A percentile compares a stretch with the other conserved stretches of the same genome.
Evolutionary conservation across 371 early-diverging fungal species (phyloP).

Genomic region (Chytridium lagenaria): DNA sequence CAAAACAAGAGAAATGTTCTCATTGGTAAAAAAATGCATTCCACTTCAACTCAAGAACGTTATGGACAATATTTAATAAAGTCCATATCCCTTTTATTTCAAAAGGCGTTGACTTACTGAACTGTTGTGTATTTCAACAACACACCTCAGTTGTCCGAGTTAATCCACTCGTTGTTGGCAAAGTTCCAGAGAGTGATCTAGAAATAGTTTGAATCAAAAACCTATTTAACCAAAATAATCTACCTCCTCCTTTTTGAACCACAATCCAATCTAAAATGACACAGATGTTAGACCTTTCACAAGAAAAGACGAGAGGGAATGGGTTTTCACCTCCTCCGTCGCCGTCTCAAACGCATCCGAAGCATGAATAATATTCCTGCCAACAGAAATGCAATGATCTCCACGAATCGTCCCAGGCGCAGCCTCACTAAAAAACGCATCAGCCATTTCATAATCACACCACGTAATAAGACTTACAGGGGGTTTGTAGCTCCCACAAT

Average conservation of each 20-base stretch:
- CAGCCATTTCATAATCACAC: neutral
- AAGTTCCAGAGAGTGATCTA: constrained; percentile 39
- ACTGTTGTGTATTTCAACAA: too few species aligned
- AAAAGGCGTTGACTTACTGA: too few species aligned
- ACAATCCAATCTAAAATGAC: constrained; percentile 26
- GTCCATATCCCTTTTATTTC: too few species aligned
- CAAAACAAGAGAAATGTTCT: neutral
- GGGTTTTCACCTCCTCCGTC: constrained; percentile 27
- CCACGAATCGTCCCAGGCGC: constrained; percentile 62
- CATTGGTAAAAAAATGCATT: neutral
- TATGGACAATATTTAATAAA: neutral
- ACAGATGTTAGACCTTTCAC: too few species aligned
- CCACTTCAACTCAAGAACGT: neutral
- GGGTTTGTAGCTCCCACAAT: constrained; percentile 69
- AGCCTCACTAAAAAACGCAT: constrained; percentile 23
- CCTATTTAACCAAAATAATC: neutral
- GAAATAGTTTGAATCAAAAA: neutral
- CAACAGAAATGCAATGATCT: constrained; percentile 55
- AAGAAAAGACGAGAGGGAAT: neutral
- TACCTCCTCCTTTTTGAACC: constrained; percentile 30
- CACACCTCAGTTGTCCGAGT: constrained; percentile 33
- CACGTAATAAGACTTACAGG: constrained; percentile 32
- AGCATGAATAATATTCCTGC: constrained; percentile 61
- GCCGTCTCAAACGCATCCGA: constrained; percentile 54
- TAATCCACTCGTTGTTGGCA: constrained; percentile 43